Evolutionary conservation across 345 rosid genomes (phyloP).

Genomic region (Eucalyptus dawsonii): DNA sequence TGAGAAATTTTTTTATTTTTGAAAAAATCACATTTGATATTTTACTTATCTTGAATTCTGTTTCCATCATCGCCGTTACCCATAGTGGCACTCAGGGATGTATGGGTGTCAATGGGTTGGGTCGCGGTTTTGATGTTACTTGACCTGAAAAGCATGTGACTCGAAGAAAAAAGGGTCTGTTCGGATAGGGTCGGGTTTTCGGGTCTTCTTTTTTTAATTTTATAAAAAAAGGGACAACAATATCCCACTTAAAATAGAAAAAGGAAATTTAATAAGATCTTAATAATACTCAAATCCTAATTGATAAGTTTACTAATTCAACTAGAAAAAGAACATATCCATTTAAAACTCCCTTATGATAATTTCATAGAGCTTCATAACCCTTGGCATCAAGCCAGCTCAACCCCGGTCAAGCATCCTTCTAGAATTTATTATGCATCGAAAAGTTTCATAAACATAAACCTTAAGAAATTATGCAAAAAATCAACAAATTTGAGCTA

Average conservation of each 20-base stretch:
- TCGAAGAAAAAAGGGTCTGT: fast-evolving
- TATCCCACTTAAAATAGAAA: neutral
- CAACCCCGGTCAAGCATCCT: neutral
- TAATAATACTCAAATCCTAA: neutral
- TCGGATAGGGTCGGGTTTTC: fast-evolving
- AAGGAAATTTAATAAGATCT: neutral
- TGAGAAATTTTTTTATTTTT: no score
- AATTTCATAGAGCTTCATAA: neutral
- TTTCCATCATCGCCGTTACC: fast-evolving
- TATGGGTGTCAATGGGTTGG: no score
- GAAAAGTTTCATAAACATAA: neutral
- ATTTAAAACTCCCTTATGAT: neutral
- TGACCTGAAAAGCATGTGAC: no score
- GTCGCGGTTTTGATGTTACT: no score
- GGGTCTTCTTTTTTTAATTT: no score
- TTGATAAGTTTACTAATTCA: neutral
- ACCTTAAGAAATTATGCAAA: neutral
- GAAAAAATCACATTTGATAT: no score
- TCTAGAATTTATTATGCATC: neutral
- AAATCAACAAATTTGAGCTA: neutral
- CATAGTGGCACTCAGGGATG: no score
- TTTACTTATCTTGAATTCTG: neutral
- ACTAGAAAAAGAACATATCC: neutral
- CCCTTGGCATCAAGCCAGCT: neutral
- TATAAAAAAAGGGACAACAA: neutral